A percentile compares a stretch with the other conserved stretches of the same genome.
phyloP scores from a whole-genome alignment of 306 rosid genomes.

The Fragaria vesca region DNA sequence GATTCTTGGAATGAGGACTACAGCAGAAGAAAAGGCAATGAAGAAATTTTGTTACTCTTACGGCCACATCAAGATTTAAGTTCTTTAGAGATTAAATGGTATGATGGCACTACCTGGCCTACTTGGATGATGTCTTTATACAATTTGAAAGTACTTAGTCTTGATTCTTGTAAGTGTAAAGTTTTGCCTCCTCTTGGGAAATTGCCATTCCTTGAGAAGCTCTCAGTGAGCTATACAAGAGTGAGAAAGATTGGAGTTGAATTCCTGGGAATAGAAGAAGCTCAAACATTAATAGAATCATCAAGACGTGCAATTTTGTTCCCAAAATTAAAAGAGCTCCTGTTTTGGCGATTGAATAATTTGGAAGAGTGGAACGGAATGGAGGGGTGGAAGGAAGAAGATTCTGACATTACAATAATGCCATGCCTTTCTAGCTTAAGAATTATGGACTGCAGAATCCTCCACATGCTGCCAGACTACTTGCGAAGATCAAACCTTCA shows the following conservation, averaged over 20 bases:
- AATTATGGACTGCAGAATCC: background rate
- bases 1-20: background rate
- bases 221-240: background rate
- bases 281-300: background rate
- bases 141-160: background rate
- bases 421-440: background rate
- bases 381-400: background rate
- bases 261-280: background rate
- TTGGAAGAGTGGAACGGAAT: background rate
- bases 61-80: background rate
- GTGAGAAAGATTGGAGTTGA: background rate
- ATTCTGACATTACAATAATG: background rate
- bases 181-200: background rate
- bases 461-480: background rate
- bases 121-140: background rate
- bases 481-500: background rate
- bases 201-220: background rate
- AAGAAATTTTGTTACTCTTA: background rate
- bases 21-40: background rate
- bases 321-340: background rate
- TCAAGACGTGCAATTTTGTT: too few relatives aligned
- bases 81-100: background rate
- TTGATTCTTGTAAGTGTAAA: background rate
- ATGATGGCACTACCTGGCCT: background rate
- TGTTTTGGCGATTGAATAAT: too few relatives aligned